Percentiles rank a stretch among this genome's conserved stretches.
Conservation (phyloP, 257 asterid genomes). For the Cruciata laevipes region DNA sequence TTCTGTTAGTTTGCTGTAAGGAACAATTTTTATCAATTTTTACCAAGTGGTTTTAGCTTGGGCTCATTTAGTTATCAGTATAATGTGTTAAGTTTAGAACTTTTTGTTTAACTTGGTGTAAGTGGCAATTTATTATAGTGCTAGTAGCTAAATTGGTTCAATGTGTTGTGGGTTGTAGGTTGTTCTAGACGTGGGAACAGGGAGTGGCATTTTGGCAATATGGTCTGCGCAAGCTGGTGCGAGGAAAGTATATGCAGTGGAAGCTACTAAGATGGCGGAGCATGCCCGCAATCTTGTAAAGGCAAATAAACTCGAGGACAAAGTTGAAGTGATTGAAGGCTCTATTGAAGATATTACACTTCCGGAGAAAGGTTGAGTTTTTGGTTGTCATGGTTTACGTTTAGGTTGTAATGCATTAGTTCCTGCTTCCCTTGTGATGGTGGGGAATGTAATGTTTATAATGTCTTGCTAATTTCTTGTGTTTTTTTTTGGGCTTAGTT, state of each 20-base stretch:
- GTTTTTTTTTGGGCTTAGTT: conserved; percentile 36
- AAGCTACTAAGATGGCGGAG: conserved; percentile 96
- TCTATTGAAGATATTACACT: conserved; percentile 81
- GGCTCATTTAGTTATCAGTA: neutral
- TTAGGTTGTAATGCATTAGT: neutral
- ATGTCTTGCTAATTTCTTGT: conserved; percentile 5
- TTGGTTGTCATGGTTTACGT: neutral
- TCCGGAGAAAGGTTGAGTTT: conserved; percentile 74
- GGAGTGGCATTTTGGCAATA: conserved; percentile 94
- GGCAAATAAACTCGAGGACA: conserved; percentile 62
- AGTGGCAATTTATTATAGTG: neutral
- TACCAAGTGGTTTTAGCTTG: neutral
- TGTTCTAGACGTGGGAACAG: conserved; percentile 96
- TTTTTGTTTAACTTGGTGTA: neutral
- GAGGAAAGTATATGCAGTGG: conserved; percentile 91
- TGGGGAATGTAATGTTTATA: neutral
- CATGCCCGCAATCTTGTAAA: conserved; percentile 72
- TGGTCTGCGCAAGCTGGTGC: conserved; percentile 99
- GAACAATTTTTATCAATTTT: neutral
- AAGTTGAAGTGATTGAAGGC: conserved; percentile 88
- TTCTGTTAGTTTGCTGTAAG: neutral
- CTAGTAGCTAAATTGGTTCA: conserved; percentile 33
- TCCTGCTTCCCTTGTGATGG: neutral
- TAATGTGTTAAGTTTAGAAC: neutral
- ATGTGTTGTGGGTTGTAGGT: conserved; percentile 40